Evolutionary conservation across 139 green algal genomes (phyloP), one percentile per base, ranked within the genome.

Genomic region (Auxenochlorella pyrenoidosa): DNA sequence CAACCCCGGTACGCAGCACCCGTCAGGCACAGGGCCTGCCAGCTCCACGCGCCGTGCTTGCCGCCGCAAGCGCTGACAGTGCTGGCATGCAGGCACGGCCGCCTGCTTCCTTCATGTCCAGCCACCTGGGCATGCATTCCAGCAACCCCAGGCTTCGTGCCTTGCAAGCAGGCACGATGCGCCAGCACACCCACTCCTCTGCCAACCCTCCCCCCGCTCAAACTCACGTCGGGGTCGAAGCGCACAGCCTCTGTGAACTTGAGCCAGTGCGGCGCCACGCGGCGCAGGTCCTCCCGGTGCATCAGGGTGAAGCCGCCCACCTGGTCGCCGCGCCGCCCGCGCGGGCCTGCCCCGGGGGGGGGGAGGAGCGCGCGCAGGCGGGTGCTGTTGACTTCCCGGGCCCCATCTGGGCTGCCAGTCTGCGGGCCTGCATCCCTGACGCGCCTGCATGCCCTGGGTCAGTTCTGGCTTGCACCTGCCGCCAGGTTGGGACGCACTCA

Each of bases 251-350:
- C 87, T 16, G 95, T 94, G 87, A 94, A 97, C 82, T 95, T 95
- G 16, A 98, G 88, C 96, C 96, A 99, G 63, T 95, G 75, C 12
- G 93, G 91, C 0, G 92, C 93, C 82, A 98, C 91, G 21, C 85
- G 80, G 63, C 94, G 93, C 24, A 99, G 82, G 89, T 99, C 96
- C 36, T 95, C 89, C 1, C 77, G 87, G 59, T 96, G 90, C 80
- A 98, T 94, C 54, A 98, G 90, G 40, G 94, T 96, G 89, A 97
- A 98, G 24, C 94, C 95, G 6, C 96, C 96, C 19, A 97, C 95
- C 88, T 89, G 68, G 85, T 95, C 92, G 41, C 91, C 88, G 12
- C 88, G 83, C 28, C 92, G 85, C 1, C 90, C 92, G 65, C 24
- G 70, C 1, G 76, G 90, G 63, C 79, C 92, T 81, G 84, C 58